Conservation (phyloP, 2,329 filamentous ascomycete genomes). For the Apiospora pterosperma region DNA sequence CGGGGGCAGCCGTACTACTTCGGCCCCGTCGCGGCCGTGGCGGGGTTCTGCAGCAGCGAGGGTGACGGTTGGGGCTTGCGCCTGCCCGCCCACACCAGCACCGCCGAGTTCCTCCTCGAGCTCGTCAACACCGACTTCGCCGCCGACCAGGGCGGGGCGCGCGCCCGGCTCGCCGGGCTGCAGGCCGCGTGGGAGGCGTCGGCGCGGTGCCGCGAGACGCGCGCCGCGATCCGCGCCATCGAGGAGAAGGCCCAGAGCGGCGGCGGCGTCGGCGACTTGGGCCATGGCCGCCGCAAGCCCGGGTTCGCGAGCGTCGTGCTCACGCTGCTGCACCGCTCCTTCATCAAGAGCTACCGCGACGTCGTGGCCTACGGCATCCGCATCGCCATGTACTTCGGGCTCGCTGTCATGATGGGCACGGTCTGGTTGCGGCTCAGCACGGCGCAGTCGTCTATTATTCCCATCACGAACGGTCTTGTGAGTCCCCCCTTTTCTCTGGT, state of each 20-base stretch:
- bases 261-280: constrained; percentile 22
- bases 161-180: constrained; percentile 48
- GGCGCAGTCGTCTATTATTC: constrained; percentile 70
- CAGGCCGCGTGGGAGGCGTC: constrained; percentile 55
- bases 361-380: constrained; percentile 81
- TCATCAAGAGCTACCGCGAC: constrained; percentile 82
- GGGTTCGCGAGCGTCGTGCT: constrained; percentile 48
- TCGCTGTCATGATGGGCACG: constrained; percentile 85
- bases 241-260: constrained; percentile 29
- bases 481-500: constrained; percentile 16
- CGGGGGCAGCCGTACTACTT: constrained; percentile 70
- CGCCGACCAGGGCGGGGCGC: constrained; percentile 41
- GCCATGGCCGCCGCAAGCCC: constrained; percentile 28
- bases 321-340: constrained; percentile 71
- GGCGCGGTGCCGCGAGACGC: constrained; percentile 22
- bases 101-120: constrained; percentile 77
- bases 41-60: constrained; percentile 58
- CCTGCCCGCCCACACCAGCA: constrained; percentile 70
- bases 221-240: constrained; percentile 17
- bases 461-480: constrained; percentile 76
- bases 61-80: constrained; percentile 41
- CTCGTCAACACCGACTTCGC: constrained; percentile 76
- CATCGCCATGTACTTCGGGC: constrained; percentile 70
- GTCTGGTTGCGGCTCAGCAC: constrained; percentile 74
- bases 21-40: constrained; percentile 56